Base-by-base conservation (phyloP, 495 filamentous ascomycete genomes). In the Talaromyces adpressus region DNA sequence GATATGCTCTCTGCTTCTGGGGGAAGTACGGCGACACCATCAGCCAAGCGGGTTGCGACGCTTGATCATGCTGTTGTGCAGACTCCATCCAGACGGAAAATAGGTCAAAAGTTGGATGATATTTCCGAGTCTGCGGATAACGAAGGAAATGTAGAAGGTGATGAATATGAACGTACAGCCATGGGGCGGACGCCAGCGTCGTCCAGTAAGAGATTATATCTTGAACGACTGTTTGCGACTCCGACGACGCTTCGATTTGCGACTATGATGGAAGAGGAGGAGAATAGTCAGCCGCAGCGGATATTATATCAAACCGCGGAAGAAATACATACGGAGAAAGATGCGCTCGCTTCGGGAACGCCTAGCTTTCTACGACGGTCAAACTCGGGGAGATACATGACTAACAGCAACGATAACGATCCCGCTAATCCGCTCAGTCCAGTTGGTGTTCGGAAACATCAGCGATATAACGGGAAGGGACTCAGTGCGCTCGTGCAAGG, bases 401-500 rank as follows among this genome's bases (percentile, higher is more conserved):
- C 68, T 16, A 61, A 68, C 0, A 34, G 23, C 14, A 67, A 61
- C 45, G 66, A 62, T 20, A 66, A 63, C 18, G 49, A 51, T 11
- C 62, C 68, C 18, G 63, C 54, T 0, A 18, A 61, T 18, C 80
- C 65, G 27, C 69, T 71, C 64, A 82, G 67, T 76, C 85, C 70
- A 34, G 82, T 72, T 23, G 82, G 81, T 1, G 72, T 79, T 12
- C 74, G 84, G 5, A 76, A 86, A 61, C 86, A 87, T 6, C 81
- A 79, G 34, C 87, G 87, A 68, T 87, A 89, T 25, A 77, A 86
- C 22, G 88, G 87, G 0, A 82, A 88, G 61, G 89, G 89, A 3
- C 75, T 98, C 51, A 96, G 91, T 65, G 87, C 83, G 59, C 79
- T 96, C 59, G 88, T 97, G 11, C 86, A 90, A 51, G 84, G 85